Percentiles rank a stretch among this genome's conserved stretches.
These are phyloP conservation scores for Boletus tomentosulus DNA, from an alignment of 768 basidiomycete species.

Conservation along the genomic window DNA sequence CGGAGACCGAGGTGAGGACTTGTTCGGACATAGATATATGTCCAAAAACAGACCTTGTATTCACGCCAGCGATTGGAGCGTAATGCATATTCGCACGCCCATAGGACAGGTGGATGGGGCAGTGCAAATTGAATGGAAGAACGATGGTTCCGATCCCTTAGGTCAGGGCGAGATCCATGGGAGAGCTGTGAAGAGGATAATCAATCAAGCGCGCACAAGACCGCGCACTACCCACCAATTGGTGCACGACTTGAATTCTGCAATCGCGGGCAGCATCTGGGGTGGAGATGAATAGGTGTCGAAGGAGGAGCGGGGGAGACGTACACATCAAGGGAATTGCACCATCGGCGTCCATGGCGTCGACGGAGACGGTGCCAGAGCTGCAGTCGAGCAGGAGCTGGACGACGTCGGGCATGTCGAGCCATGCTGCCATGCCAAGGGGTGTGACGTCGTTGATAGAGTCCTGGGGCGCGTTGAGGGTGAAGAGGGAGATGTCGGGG, in stretches of 20 bases:
- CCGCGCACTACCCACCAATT: constrained; percentile 46
- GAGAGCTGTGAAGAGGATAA: constrained; percentile 35
- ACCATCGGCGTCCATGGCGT: constrained; percentile 69
- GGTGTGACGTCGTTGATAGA: constrained; percentile 73
- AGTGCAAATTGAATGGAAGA: constrained; percentile 69
- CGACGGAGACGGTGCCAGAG: constrained; percentile 59
- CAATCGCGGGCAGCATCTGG: constrained; percentile 77
- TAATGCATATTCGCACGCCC: constrained; percentile 65
- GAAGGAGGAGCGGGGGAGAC: constrained; percentile 23
- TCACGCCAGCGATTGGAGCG: constrained; percentile 60
- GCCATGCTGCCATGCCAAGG: constrained; percentile 75
- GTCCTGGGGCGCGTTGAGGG: constrained; percentile 69
- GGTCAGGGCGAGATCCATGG: constrained; percentile 70
- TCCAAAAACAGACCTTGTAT: constrained; percentile 41
- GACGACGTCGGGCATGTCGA: constrained; percentile 61
- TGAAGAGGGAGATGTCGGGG: constrained; percentile 58
- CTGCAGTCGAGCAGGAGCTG: constrained; percentile 60
- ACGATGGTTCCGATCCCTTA: constrained; percentile 66
- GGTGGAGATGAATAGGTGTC: background rate
- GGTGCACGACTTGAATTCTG: constrained; percentile 58
- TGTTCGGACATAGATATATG: background rate
- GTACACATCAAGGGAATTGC: constrained; percentile 84
- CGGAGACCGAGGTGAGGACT: constrained; percentile 1
- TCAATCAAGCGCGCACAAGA: constrained; percentile 10
- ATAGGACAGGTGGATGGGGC: constrained; percentile 57